Conservation (phyloP, 1,284 basidiomycete genomes). For the Microbotryomycetes sp. region DNA sequence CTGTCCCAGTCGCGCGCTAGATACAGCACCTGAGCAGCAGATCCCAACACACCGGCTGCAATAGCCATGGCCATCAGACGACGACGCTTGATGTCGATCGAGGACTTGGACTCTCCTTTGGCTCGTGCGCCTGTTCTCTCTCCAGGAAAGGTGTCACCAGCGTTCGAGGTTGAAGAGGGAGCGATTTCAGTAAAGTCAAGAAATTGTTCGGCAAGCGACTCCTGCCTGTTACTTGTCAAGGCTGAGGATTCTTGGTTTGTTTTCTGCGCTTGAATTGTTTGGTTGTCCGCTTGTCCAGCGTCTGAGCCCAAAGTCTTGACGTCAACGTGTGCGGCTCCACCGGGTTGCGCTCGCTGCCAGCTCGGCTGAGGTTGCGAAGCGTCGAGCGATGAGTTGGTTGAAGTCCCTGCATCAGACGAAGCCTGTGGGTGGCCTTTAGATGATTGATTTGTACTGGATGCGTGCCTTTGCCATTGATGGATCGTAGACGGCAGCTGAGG, state of each 20-base stretch:
- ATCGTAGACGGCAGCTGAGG: no score
- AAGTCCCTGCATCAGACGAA: no score
- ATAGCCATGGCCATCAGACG: slow-evolving; percentile 34
- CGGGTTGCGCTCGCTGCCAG: background rate
- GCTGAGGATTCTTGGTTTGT: no score
- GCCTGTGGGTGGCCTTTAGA: no score
- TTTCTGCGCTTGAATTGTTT: background rate
- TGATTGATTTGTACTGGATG: no score
- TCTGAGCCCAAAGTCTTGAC: no score
- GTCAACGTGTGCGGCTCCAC: no score
- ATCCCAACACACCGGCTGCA: slow-evolving; percentile 29
- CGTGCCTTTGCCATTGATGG: no score
- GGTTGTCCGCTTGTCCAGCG: background rate
- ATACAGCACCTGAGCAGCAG: slow-evolving; percentile 34
- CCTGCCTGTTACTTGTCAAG: background rate
- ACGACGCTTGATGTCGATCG: slow-evolving; percentile 41
- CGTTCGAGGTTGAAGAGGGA: slow-evolving; percentile 11
- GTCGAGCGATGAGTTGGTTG: background rate
- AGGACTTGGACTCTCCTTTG: slow-evolving; percentile 39
- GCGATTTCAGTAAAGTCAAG: slow-evolving; percentile 37
- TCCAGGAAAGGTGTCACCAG: slow-evolving; percentile 13
- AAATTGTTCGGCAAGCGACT: slow-evolving; percentile 33
- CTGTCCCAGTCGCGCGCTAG: slow-evolving; percentile 42
- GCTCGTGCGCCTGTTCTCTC: slow-evolving; percentile 40
- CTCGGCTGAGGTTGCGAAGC: background rate